Evolutionary conservation across 1,139 yeast species (phyloP), one percentile per base, ranked within the genome.

Genomic region (Suhomyces bribrorum): DNA sequence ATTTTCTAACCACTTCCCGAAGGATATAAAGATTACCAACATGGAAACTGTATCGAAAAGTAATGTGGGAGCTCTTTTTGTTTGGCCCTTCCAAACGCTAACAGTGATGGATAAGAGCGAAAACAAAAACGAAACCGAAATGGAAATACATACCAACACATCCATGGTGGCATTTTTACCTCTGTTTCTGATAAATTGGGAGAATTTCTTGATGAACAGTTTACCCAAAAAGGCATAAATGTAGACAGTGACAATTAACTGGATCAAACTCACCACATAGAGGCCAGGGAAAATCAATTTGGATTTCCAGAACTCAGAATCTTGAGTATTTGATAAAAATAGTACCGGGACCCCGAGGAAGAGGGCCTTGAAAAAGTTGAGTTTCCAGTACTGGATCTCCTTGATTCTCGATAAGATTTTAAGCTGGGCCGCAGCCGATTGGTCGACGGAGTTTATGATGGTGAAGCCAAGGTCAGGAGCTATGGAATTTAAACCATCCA

Each of bases 1-100:
- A 60, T 86, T 87, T 57, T 94, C 98, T 15, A 90, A 69, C 75
- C 87, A 86, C 62, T 92, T 90, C 3, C 98, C 98, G 34, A 89
- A 67, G 5, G 92, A 77, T 25, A 94, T 88, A 61, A 89, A 92
- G 5, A 83, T 69, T 36, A 90, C 73, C 35, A 94, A 72, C 95
- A 92, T 87, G 11, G 83, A 81, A 3, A 89, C 76, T 0, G 97
- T 89, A 46, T 89, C 97, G 69, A 94, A 90, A 30, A 89, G 69
- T 2, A 89, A 81, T 42, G 73, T 77, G 4, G 97, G 96, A 11
- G 82, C 74, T 11, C 53, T 45, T n/a, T 50, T 42, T 36, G 56
- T 43, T 48, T 62, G 61, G 6, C 76, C 61, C 49, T 57, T 38
- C 73, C 71, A 53, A 47, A 56, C 55, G 69, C 75, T 60, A 38